Conservation (phyloP, 768 basidiomycete species). For the Saitozyma podzolica region DNA sequence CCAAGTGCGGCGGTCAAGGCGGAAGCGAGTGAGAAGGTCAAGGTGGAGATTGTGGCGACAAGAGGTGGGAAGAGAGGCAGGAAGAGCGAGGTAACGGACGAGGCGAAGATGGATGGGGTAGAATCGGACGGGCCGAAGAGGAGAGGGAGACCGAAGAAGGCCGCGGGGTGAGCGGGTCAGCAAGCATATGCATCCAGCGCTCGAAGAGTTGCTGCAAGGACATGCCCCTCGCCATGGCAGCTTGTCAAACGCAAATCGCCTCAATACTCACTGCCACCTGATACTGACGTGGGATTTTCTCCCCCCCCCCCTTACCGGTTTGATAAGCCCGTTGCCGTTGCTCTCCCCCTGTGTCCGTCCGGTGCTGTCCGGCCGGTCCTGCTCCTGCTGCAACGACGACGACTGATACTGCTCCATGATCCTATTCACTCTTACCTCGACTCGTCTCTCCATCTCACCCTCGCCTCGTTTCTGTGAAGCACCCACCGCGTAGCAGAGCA, state of each 20-base stretch:
- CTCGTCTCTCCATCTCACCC: too few species aligned
- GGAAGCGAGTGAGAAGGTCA: constrained; percentile 9
- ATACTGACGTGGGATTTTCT: not conserved
- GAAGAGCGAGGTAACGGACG: constrained; percentile 10
- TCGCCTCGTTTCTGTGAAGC: too few species aligned
- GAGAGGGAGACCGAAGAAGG: constrained; percentile 3
- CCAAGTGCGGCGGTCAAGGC: constrained; percentile 10
- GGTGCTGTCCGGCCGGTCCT: too few species aligned
- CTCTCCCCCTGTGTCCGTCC: too few species aligned
- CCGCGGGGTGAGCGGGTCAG: not conserved
- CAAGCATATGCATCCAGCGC: not conserved
- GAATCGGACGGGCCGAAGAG: constrained; percentile 13
- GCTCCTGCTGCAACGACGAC: too few species aligned
- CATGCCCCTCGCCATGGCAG: not conserved
- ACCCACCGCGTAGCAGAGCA: too few species aligned
- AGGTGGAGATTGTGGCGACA: constrained; percentile 6
- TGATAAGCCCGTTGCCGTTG: too few species aligned
- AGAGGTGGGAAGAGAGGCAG: not conserved
- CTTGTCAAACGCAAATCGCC: not conserved
- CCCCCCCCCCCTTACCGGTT: not conserved
- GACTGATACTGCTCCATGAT: too few species aligned
- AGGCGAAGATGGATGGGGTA: constrained; percentile 15
- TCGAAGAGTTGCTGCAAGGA: too few species aligned
- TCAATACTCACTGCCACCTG: not conserved
- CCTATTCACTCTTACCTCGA: too few species aligned